Conservation (phyloP, 2,329 filamentous ascomycete genomes). For the Arthrobotrys sphaeroides region DNA sequence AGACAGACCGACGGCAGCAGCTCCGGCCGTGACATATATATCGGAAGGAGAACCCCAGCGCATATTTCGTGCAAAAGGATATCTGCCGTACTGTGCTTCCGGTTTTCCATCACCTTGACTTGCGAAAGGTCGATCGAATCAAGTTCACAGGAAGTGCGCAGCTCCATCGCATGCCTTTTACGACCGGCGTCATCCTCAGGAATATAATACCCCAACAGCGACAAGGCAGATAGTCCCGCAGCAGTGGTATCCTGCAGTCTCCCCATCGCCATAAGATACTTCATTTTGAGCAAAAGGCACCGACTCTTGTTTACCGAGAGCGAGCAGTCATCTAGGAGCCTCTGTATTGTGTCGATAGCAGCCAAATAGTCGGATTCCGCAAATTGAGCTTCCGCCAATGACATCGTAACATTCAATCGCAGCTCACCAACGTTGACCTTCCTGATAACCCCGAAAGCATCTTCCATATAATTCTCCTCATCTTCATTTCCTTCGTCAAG, state of each 20-base stretch:
- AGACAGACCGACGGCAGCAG: slow-evolving; percentile 57
- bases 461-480: slow-evolving; percentile 54
- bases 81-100: slow-evolving; percentile 39
- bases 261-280: slow-evolving; percentile 58
- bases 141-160: slow-evolving; percentile 56
- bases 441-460: slow-evolving; percentile 41
- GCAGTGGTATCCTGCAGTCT: slow-evolving; percentile 57
- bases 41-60: slow-evolving; percentile 56
- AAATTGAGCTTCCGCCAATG: slow-evolving; percentile 57
- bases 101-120: slow-evolving; percentile 56
- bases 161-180: slow-evolving; percentile 54
- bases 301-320: slow-evolving; percentile 57
- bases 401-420: slow-evolving; percentile 57
- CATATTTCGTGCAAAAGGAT: slow-evolving; percentile 58
- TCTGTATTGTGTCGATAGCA: slow-evolving; percentile 56
- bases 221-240: slow-evolving; percentile 56
- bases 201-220: slow-evolving; percentile 57
- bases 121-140: slow-evolving; percentile 56
- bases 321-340: slow-evolving; percentile 56
- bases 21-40: slow-evolving; percentile 58
- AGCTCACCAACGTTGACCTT: slow-evolving; percentile 55
- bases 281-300: slow-evolving; percentile 58
- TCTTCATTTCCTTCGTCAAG: slow-evolving; percentile 56
- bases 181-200: slow-evolving; percentile 56
- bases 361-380: slow-evolving; percentile 57